Base-by-base conservation (phyloP, 192 early-diverging fungal species). In the Phycomyces nitens region DNA sequence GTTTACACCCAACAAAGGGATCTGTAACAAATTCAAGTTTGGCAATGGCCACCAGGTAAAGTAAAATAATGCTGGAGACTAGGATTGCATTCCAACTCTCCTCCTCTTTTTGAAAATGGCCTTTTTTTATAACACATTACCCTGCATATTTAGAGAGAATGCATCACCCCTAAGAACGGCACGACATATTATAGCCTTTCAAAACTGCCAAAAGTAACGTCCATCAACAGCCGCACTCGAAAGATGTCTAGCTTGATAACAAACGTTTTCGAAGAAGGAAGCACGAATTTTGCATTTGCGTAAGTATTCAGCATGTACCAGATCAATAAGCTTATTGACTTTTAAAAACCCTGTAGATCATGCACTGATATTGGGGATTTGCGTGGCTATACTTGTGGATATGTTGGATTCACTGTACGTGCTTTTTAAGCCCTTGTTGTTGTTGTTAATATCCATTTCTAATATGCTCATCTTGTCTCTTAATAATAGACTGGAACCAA, bases 251-350 rank as follows among this genome's bases (percentile, higher is more conserved):
- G 56, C 39, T 54, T 71, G 29, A 71, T 71, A 23, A 71, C 61
- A 26, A 71, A 71, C 41, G 69, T 71, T 40, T 71, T 71, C 20
- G 69, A 71, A 34, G 62, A 71, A 29, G 63, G 69, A 20, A 64
- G 65, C 22, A 53, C 63, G n/a, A 43, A 52, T 18, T 60, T 65
- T 56, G 69, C 56, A 20, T 71, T 60, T 65, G 61, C 69, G 58
- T 60, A 26, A 60, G 57, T 42, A 20, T 42, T 20, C 40, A 57
- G 44, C 22, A 44, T 16, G 43, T 47, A 7, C 29, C 8, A 23
- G 16, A 18, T 43, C 5, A 43, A 11, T 47, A 60, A 47, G n/a
- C n/a, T n/a, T n/a, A n/a, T n/a, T n/a, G n/a, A n/a, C n/a, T n/a
- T n/a, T n/a, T n/a, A n/a, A n/a, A n/a, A n/a, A n/a, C n/a, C n/a